These are phyloP conservation scores for Buxus sempervirens DNA, from an alignment of 164 flowering plant genomes.

Conservation along the genomic window DNA sequence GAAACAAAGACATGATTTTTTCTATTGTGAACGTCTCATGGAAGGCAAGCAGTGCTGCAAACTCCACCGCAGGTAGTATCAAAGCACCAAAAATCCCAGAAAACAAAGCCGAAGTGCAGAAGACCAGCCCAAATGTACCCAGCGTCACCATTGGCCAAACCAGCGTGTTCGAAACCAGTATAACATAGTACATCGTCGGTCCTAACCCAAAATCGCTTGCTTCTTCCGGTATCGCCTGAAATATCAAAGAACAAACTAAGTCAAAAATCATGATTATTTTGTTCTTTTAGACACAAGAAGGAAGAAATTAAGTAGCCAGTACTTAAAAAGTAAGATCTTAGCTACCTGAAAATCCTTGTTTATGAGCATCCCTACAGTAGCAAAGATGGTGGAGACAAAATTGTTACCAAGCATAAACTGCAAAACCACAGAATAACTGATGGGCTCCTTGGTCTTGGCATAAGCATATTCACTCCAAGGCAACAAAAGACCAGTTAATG, in stretches of 20 bases:
- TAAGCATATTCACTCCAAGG: slow-evolving; percentile 8
- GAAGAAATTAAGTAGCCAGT: no score
- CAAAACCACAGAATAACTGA: slow-evolving; percentile 33
- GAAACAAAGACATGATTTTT: background rate
- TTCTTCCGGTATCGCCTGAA: background rate
- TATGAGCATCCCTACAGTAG: slow-evolving; percentile 33
- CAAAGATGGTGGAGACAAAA: slow-evolving; percentile 25
- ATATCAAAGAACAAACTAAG: no score
- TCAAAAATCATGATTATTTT: no score
- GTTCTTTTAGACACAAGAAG: no score
- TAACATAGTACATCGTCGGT: slow-evolving; percentile 2
- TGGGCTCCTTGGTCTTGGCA: slow-evolving; percentile 26
- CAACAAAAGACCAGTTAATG: no score
- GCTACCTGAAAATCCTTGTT: slow-evolving; percentile 48
- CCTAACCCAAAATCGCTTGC: slow-evolving; percentile 5
- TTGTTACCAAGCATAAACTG: slow-evolving; percentile 34
- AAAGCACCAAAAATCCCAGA: slow-evolving; percentile 2
- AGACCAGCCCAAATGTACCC: slow-evolving; percentile 5
- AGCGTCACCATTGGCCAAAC: slow-evolving; percentile 1
- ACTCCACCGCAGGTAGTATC: background rate
- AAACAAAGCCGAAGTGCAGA: slow-evolving; percentile 6
- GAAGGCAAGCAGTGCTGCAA: background rate
- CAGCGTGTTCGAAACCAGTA: slow-evolving; percentile 1
- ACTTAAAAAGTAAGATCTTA: no score
- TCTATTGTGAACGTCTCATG: background rate